Percentiles rank a stretch among this genome's conserved stretches.
phyloP scores from a whole-genome alignment of 2,329 filamentous ascomycete species.

The Zymoseptoria tritici region DNA sequence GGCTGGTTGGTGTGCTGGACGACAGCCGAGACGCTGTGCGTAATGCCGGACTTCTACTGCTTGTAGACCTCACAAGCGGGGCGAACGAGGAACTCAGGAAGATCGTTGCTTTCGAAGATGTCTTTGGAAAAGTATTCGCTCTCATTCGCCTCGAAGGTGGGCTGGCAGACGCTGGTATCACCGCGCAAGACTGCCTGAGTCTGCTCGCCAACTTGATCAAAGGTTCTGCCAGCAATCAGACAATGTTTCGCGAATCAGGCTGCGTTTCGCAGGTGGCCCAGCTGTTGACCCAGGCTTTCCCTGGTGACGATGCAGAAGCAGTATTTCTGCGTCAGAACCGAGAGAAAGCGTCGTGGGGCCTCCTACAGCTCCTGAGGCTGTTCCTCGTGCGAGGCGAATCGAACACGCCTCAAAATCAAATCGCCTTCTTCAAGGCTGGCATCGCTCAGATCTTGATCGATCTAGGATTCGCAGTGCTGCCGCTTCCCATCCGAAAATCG shows the following conservation, averaged over 20 bases:
- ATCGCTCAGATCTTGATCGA: constrained; percentile 72
- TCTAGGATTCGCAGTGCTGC: constrained; percentile 71
- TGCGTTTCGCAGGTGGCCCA: constrained; percentile 65
- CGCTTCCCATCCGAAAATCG: constrained; percentile 74
- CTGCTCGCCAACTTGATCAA: constrained; percentile 82
- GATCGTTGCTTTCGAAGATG: constrained; percentile 88
- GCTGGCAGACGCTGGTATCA: constrained; percentile 71
- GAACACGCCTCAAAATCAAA: constrained; percentile 75
- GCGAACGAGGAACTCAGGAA: constrained; percentile 86
- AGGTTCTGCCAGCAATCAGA: constrained; percentile 85
- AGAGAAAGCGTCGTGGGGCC: constrained; percentile 88
- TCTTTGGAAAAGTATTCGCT: constrained; percentile 77
- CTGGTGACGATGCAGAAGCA: constrained; percentile 29
- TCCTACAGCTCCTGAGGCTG: constrained; percentile 76
- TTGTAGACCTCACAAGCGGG: constrained; percentile 74
- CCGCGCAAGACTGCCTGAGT: constrained; percentile 88
- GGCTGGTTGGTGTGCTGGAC: constrained; percentile 75
- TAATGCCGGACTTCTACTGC: constrained; percentile 75
- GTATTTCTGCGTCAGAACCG: constrained; percentile 44
- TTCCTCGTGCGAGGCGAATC: constrained; percentile 77
- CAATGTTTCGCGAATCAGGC: constrained; percentile 84
- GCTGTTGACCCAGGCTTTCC: constrained; percentile 52
- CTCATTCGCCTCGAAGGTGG: constrained; percentile 78
- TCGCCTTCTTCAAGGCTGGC: constrained; percentile 75
- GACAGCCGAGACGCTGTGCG: constrained; percentile 80